Conservation (phyloP, 805 yeast genomes). For the Candida easanensis region DNA sequence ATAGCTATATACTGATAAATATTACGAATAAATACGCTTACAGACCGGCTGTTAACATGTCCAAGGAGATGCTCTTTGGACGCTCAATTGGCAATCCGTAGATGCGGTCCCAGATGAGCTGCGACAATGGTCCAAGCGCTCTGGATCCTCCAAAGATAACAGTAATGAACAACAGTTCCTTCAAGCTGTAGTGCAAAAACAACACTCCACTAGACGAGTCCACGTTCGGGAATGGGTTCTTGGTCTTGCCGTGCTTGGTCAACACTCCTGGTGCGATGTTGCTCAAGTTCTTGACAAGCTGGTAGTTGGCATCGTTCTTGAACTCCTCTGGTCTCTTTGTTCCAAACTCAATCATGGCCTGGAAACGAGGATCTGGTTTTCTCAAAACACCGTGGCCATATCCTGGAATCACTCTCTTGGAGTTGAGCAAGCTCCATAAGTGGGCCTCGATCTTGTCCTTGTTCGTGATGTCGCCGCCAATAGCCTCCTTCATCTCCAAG, state of each 20-base stretch:
- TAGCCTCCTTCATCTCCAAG: conserved; percentile 53
- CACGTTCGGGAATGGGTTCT: conserved; percentile 84
- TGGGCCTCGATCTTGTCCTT: conserved; percentile 56
- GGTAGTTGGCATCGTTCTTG: conserved; percentile 60
- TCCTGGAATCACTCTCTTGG: conserved; percentile 82
- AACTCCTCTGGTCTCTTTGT: conserved; percentile 49
- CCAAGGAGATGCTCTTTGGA: conserved; percentile 43
- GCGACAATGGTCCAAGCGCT: conserved; percentile 76
- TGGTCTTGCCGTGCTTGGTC: conserved; percentile 77
- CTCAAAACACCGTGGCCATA: conserved; percentile 87
- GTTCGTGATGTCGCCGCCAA: conserved; percentile 29
- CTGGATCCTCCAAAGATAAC: conserved; percentile 82
- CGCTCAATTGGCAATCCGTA: conserved; percentile 79
- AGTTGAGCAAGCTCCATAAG: conserved; percentile 68
- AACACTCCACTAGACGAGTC: conserved; percentile 78
- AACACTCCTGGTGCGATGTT: conserved; percentile 74
- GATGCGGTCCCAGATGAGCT: conserved; percentile 75
- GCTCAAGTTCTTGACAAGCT: conserved; percentile 62
- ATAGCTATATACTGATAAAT: not conserved
- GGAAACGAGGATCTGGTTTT: conserved; percentile 78
- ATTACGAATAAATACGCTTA: conserved; percentile 1
- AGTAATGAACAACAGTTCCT: conserved; percentile 71
- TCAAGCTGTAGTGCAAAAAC: conserved; percentile 77
- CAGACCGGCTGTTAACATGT: conserved; percentile 9
- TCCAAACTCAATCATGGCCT: conserved; percentile 71